phyloP scores from a whole-genome alignment of 768 basidiomycete species.

The Hygrophoropsis aurantiaca region DNA sequence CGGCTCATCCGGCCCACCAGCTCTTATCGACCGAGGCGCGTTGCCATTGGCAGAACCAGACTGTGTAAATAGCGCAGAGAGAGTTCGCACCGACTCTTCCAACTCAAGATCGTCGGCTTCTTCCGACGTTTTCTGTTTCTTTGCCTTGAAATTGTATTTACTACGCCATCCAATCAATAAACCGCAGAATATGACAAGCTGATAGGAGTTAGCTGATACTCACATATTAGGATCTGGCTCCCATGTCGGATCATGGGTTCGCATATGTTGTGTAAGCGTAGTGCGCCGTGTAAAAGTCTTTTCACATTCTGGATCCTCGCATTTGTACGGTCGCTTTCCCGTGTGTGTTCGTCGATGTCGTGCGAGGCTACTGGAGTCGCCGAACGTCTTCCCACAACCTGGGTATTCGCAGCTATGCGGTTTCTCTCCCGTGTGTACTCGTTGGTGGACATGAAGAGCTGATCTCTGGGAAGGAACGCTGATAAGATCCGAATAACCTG shows the following conservation, averaged over 20 bases:
- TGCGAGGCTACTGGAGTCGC: conserved; percentile 89
- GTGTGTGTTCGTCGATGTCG: conserved; percentile 89
- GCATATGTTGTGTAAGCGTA: conserved; percentile 85
- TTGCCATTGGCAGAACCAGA: conserved; percentile 37
- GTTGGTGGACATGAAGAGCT: conserved; percentile 83
- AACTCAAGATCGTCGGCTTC: conserved; percentile 60
- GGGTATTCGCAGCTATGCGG: conserved; percentile 91
- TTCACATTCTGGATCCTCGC: conserved; percentile 78
- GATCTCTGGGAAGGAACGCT: conserved; percentile 58
- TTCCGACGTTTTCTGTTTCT: conserved; percentile 52
- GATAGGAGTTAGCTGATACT: conserved; percentile 27
- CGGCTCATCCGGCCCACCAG: conserved; percentile 34
- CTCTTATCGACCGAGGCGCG: conserved; percentile 31
- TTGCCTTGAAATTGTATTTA: conserved; percentile 78
- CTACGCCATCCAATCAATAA: conserved; percentile 36
- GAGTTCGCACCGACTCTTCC: conserved; percentile 72
- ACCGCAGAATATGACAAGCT: conserved; percentile 6
- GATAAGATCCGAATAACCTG: conserved; percentile 7
- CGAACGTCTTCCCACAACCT: conserved; percentile 83
- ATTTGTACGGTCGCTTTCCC: conserved; percentile 84
- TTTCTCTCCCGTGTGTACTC: conserved; percentile 92
- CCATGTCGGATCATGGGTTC: conserved; percentile 83
- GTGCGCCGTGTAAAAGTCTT: conserved; percentile 88
- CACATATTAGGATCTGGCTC: conserved; percentile 83
- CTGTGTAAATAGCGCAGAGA: conserved; percentile 65